phyloP scores from a whole-genome alignment of 352 stramenopile genomes.

The Pythium diclinum region DNA sequence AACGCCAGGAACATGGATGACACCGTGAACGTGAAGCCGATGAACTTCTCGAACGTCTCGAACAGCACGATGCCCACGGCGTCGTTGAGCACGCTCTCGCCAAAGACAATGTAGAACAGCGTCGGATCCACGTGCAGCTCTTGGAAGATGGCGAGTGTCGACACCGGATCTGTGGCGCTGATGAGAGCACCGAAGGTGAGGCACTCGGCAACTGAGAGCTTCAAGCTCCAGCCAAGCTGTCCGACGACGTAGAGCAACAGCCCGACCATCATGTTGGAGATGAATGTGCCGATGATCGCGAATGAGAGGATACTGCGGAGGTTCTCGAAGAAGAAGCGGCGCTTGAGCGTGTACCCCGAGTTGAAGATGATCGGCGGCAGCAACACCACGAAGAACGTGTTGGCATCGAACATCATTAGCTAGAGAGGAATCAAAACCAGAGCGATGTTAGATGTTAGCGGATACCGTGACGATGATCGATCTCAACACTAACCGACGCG shows the following conservation, averaged over 20 bases:
- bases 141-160: slow-evolving; percentile 77
- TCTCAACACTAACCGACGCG: slow-evolving; percentile 21
- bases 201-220: slow-evolving; percentile 53
- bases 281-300: slow-evolving; percentile 61
- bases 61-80: slow-evolving; percentile 78
- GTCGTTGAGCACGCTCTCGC: slow-evolving; percentile 83
- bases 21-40: slow-evolving; percentile 41
- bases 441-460: neutral
- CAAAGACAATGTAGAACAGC: slow-evolving; percentile 86
- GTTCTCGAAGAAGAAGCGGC: slow-evolving; percentile 70
- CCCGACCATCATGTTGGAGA: slow-evolving; percentile 54
- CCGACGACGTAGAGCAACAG: slow-evolving; percentile 43
- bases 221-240: slow-evolving; percentile 30
- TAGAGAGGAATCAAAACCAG: slow-evolving; percentile 2
- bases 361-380: slow-evolving; percentile 87
- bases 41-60: slow-evolving; percentile 65
- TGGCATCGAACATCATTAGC: slow-evolving; percentile 55
- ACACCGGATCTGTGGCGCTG: slow-evolving; percentile 77
- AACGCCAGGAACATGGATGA: slow-evolving; percentile 31
- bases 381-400: slow-evolving; percentile 80
- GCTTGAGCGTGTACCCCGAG: slow-evolving; percentile 63
- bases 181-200: slow-evolving; percentile 76
- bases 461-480: neutral
- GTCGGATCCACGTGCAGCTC: slow-evolving; percentile 55
- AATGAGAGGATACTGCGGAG: slow-evolving; percentile 67